Evolutionary conservation across 805 yeast genomes (phyloP), one percentile per base, ranked within the genome.

Genomic region (Blastobotrys robertii): DNA sequence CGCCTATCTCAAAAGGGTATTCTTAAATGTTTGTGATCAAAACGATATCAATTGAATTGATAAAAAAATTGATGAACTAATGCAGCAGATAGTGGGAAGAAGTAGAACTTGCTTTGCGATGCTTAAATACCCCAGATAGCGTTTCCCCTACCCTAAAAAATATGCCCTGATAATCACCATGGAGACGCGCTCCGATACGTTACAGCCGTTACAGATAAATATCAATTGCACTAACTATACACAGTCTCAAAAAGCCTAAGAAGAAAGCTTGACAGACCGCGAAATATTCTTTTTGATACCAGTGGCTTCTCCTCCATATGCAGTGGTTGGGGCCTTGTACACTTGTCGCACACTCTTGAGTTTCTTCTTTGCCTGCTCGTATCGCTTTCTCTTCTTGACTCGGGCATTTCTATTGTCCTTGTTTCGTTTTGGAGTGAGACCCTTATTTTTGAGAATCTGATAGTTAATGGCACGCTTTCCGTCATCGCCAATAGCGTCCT

Each of bases 331-430:
- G 13, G 70, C 69, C 53, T 80, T 74, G 70, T 81, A 87, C n/a
- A 87, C 96, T 43, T 84, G 85, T 63, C 95, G 81, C 50, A 84
- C 82, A 42, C 95, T 83, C 59, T 80, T 79, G 64, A 92, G 81
- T 64, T 86, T 86, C 85, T 86, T 90, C 69, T 86, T 79, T 25
- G 98, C 98, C 62, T 76, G 73, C 50, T 86, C 97, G 69, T 84
- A 92, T 77, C 85, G 85, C 79, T 80, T 84, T 73, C 98, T 83
- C 94, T 90, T 92, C 74, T 92, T 92, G 56, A 92, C 97, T 68
- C 98, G 81, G 35, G 97, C 77, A 63, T 92, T 92, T 66, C 97
- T 77, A 70, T 84, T 79, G 51, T 85, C 96, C 73, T 92, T 92
- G 71, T 84, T 83, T 62, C 95, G 76, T 63, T 81, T 83, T 13